A percentile compares a stretch with the other conserved stretches of the same genome.
phyloP scores from a whole-genome alignment of 2,329 filamentous ascomycete species.

The Arthrocladium fulminans region DNA sequence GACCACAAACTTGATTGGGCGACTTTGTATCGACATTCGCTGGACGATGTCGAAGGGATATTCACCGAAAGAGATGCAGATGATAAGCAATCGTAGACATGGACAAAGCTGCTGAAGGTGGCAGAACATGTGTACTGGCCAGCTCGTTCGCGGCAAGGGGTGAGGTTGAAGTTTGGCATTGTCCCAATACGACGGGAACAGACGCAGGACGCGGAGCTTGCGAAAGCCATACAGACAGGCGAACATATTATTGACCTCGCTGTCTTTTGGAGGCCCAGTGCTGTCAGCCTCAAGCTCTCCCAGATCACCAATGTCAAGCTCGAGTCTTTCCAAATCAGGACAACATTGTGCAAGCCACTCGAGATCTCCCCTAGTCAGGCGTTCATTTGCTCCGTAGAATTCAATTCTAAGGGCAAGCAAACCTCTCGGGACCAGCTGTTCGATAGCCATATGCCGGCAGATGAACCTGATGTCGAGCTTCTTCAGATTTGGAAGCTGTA shows the following conservation, averaged over 20 bases:
- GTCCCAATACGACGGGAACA: background rate
- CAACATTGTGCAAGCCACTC: background rate
- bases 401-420: background rate
- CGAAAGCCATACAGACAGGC: background rate
- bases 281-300: background rate
- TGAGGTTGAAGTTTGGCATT: background rate
- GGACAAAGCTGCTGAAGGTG: background rate
- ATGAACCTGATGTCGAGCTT: conserved; percentile 1
- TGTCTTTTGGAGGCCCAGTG: background rate
- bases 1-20: background rate
- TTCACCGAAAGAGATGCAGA: background rate
- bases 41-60: background rate
- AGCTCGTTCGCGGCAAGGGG: background rate
- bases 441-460: background rate
- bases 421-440: background rate
- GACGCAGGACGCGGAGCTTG: background rate
- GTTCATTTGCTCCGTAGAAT: background rate
- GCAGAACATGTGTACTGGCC: background rate
- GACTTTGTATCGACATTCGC: background rate
- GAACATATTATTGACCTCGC: background rate
- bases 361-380: background rate
- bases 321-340: background rate
- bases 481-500: background rate
- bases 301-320: background rate
- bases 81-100: background rate